These are phyloP conservation scores for Suhomyces wounanorum DNA, from an alignment of 1,139 yeast species.

Conservation along the genomic window DNA sequence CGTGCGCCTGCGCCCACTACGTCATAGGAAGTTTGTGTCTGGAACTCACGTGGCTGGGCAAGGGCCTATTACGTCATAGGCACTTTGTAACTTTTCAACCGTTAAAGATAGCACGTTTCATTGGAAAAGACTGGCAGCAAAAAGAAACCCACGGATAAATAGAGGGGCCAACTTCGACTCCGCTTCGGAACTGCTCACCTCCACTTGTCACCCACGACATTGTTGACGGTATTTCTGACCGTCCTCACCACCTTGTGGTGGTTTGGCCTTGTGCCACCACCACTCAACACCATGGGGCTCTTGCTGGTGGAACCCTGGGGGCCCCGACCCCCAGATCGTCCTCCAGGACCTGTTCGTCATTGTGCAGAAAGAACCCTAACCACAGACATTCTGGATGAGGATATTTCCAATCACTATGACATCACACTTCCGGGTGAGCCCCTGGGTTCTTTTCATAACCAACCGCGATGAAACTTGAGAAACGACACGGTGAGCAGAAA, in stretches of 20 bases:
- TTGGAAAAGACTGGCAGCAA: not conserved
- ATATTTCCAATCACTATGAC: not conserved
- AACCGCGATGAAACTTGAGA: not conserved
- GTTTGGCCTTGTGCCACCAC: not conserved
- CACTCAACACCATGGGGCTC: not conserved
- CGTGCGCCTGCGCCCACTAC: constrained; percentile 7
- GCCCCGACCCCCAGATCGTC: not conserved
- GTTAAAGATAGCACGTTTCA: constrained; percentile 8
- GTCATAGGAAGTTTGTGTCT: constrained; percentile 12
- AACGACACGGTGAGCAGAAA: not conserved
- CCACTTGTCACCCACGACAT: not conserved
- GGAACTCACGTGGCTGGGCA: constrained; percentile 9
- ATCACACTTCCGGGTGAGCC: not conserved
- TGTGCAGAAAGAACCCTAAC: not conserved
- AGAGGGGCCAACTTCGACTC: constrained; percentile 3
- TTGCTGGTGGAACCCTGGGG: not conserved
- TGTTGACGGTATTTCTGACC: not conserved
- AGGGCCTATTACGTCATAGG: constrained; percentile 10
- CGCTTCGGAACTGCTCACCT: not conserved
- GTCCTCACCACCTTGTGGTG: no score
- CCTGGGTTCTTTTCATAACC: not conserved
- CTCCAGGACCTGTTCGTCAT: not conserved
- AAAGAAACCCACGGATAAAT: not conserved
- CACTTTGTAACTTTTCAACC: constrained; percentile 4
- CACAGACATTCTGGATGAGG: not conserved